These are phyloP conservation scores for Colletotrichum spaethianum DNA, from an alignment of 2,329 filamentous ascomycete genomes.

Conservation along the genomic window DNA sequence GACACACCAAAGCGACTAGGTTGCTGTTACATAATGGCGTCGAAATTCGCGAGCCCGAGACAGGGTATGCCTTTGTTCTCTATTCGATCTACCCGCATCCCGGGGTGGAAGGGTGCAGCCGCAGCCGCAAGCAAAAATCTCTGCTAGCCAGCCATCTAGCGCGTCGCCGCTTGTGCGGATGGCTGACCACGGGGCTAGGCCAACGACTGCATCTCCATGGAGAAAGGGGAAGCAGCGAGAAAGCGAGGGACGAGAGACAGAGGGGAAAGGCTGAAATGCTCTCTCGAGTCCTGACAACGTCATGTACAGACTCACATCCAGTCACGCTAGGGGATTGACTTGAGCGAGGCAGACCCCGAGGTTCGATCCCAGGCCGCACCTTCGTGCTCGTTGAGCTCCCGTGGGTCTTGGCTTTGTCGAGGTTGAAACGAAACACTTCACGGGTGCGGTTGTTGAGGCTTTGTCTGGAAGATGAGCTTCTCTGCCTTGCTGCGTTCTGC, in stretches of 20 bases:
- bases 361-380: neutral
- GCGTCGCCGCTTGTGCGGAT: neutral
- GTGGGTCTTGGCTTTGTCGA: neutral
- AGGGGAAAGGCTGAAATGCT: neutral
- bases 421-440: neutral
- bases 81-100: neutral
- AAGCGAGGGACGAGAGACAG: neutral
- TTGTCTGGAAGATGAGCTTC: neutral
- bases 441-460: too few relatives aligned
- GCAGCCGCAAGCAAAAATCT: neutral
- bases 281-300: neutral
- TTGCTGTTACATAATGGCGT: slow-evolving; percentile 29
- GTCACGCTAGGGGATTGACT: neutral
- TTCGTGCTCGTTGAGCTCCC: neutral
- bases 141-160: neutral
- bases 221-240: slow-evolving; percentile 15
- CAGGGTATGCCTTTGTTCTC: neutral
- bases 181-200: neutral
- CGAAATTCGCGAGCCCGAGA: neutral
- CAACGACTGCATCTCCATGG: slow-evolving; percentile 18
- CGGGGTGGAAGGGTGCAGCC: neutral
- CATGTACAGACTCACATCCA: neutral
- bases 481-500: neutral
- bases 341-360: neutral
- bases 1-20: neutral